A percentile compares a stretch with the other conserved stretches of the same genome.
Evolutionary conservation across 306 rosid species (phyloP).

Genomic region (Prunus persica): Prunus_persica_NCBIv2 NC_034015.1:20588001-20588500

Average conservation of each 20-base stretch:
- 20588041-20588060: conserved; percentile 28
- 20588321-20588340: conserved; percentile 67
- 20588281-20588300: conserved; percentile 73
- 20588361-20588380: conserved; percentile 85
- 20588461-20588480: conserved; percentile 65
- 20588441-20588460: conserved; percentile 74
- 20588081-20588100: no score
- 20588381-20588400: conserved; percentile 78
- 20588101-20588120: conserved; percentile 13
- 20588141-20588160: background rate
- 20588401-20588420: conserved; percentile 82
- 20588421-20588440: conserved; percentile 80
- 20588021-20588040: conserved; percentile 41
- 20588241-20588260: conserved; percentile 86
- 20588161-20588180: background rate
- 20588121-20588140: conserved; percentile 9
- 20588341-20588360: conserved; percentile 80
- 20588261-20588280: conserved; percentile 84
- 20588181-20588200: background rate
- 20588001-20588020: background rate
- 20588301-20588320: conserved; percentile 68
- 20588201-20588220: conserved; percentile 4
- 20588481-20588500: conserved; percentile 80
- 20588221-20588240: conserved; percentile 25
- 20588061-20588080: conserved; percentile 27